Percentiles rank a stretch among this genome's conserved stretches.
Evolutionary conservation across 2,329 filamentous ascomycete species (phyloP).

Genomic region (Tolypocladium cylindrosporum): DNA sequence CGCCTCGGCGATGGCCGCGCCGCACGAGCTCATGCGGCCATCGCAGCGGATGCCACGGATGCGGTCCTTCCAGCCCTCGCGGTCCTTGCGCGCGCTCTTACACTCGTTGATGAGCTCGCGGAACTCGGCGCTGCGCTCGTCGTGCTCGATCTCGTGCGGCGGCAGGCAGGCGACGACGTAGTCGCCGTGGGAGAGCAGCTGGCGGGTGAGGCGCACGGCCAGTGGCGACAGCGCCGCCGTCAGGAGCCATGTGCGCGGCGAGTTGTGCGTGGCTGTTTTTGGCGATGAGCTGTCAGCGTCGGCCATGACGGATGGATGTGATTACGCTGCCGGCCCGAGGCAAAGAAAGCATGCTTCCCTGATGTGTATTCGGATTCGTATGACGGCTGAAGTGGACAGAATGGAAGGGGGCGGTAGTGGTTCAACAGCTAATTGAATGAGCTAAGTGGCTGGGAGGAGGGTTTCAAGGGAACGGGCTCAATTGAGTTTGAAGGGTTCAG

Average conservation of each 20-base stretch:
- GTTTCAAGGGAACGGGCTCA: neutral
- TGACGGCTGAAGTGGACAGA: neutral
- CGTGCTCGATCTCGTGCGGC: constrained; percentile 68
- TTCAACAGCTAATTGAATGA: neutral
- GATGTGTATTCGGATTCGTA: neutral
- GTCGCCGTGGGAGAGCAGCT: constrained; percentile 83
- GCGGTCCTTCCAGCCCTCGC: constrained; percentile 72
- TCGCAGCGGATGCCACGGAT: constrained; percentile 58
- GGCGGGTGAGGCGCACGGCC: constrained; percentile 69
- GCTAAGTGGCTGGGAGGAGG: neutral
- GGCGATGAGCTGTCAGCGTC: constrained; percentile 13
- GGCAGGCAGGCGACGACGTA: constrained; percentile 78
- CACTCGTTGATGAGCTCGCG: constrained; percentile 66
- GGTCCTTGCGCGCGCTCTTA: constrained; percentile 50
- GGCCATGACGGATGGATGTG: constrained; percentile 14
- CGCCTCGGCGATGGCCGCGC: constrained; percentile 78
- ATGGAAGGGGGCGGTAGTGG: neutral
- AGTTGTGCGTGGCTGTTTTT: constrained; percentile 52
- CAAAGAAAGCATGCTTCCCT: neutral
- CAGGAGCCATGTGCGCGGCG: constrained; percentile 85
- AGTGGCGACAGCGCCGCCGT: constrained; percentile 80
- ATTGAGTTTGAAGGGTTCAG: neutral
- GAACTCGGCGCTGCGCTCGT: constrained; percentile 67
- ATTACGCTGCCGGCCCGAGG: too few relatives aligned
- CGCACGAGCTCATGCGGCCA: constrained; percentile 61